Evolutionary conservation across 768 basidiomycete species (phyloP).

Genomic region (Russula lepida): DNA sequence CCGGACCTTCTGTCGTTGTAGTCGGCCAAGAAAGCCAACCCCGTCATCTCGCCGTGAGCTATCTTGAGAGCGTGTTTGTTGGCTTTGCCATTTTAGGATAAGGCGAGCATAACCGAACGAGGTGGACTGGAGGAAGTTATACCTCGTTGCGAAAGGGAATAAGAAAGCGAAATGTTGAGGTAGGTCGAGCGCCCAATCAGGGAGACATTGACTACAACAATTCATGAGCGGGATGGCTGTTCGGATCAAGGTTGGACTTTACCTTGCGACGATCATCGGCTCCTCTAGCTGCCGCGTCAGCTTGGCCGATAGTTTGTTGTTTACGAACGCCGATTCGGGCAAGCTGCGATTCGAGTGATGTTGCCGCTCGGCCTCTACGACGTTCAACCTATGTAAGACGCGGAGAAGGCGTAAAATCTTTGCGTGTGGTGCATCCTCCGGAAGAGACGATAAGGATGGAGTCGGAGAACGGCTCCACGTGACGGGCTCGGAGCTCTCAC

Average conservation of each 20-base stretch:
- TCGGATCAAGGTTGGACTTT: slow-evolving; percentile 21
- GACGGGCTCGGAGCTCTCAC: slow-evolving; percentile 37
- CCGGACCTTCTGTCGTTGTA: slow-evolving; percentile 93
- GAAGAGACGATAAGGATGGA: slow-evolving; percentile 67
- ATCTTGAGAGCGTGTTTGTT: slow-evolving; percentile 72
- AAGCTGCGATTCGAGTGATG: slow-evolving; percentile 50
- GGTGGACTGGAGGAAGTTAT: slow-evolving; percentile 93
- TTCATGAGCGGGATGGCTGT: background rate
- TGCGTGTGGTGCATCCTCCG: slow-evolving; percentile 75
- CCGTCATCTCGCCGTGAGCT: slow-evolving; percentile 80
- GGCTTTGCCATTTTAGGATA: slow-evolving; percentile 91
- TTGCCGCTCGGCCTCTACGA: slow-evolving; percentile 58
- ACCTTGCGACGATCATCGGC: slow-evolving; percentile 98
- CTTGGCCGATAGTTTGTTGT: slow-evolving; percentile 97
- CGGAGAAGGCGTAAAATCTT: slow-evolving; percentile 88
- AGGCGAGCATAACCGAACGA: slow-evolving; percentile 96
- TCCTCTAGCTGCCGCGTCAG: slow-evolving; percentile 96
- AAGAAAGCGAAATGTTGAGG: slow-evolving; percentile 97
- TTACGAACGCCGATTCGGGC: slow-evolving; percentile 82
- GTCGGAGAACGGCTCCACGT: slow-evolving; percentile 53
- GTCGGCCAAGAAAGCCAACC: slow-evolving; percentile 83
- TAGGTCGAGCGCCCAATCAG: slow-evolving; percentile 94
- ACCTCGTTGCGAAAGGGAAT: slow-evolving; percentile 97
- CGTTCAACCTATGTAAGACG: slow-evolving; percentile 77
- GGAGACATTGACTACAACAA: slow-evolving; percentile 72